Evolutionary conservation across 306 rosid genomes (phyloP).

Genomic region (Vicia faba): DNA sequence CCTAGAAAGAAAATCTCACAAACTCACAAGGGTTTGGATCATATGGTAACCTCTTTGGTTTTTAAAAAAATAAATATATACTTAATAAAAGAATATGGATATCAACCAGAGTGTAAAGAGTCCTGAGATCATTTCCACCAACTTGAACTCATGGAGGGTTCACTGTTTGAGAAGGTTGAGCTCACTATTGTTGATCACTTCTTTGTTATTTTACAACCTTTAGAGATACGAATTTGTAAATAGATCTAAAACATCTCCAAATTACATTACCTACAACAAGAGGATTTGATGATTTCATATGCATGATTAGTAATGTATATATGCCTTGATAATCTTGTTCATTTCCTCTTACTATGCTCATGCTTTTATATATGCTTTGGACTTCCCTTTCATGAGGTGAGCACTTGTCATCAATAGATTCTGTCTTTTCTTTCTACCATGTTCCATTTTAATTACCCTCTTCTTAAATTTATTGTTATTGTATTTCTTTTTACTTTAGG

Average conservation of each 20-base stretch:
- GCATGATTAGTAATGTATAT: slow-evolving; percentile 4
- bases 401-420: slow-evolving; percentile 1
- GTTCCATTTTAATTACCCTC: too few species aligned
- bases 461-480: too few species aligned
- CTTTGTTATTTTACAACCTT: slow-evolving; percentile 32
- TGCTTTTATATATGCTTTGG: slow-evolving; percentile 22
- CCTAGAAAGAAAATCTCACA: too few species aligned
- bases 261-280: slow-evolving; percentile 42
- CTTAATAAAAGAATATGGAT: too few species aligned
- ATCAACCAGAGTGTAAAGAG: slow-evolving; percentile 24
- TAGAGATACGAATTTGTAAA: slow-evolving; percentile 32
- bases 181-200: slow-evolving; percentile 37
- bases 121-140: slow-evolving; percentile 44
- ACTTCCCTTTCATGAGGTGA: slow-evolving; percentile 3
- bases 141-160: slow-evolving; percentile 44
- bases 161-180: slow-evolving; percentile 42
- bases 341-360: background rate
- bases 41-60: too few species aligned
- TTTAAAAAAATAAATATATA: too few species aligned
- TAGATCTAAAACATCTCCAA: slow-evolving; percentile 42
- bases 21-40: too few species aligned
- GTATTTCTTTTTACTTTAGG: too few species aligned
- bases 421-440: background rate
- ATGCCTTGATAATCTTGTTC: background rate
- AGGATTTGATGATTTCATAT: slow-evolving; percentile 20